Percentiles rank a stretch among this genome's conserved stretches.
These are phyloP conservation scores for Solanum hybrid DNA, from an alignment of 305 asterid genomes.

Conservation along the genomic window DNA sequence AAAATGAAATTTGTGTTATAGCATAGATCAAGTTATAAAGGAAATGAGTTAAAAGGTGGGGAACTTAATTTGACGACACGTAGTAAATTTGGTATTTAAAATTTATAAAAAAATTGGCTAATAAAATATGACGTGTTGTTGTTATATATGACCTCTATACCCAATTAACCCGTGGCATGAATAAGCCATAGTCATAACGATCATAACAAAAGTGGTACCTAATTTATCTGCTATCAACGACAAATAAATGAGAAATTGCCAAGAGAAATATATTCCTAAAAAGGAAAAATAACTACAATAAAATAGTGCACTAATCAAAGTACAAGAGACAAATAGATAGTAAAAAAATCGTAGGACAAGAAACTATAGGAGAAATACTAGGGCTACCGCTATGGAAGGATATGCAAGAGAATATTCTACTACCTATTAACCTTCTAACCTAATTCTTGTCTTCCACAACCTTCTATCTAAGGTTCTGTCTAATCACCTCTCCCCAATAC, in stretches of 20 bases:
- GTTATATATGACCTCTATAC: background rate
- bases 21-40: background rate
- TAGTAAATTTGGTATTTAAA: background rate
- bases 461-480: background rate
- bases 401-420: background rate
- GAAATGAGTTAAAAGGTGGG: background rate
- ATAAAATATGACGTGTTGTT: background rate
- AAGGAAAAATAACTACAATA: background rate
- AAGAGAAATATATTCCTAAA: background rate
- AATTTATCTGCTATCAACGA: background rate
- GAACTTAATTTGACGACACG: background rate
- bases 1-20: background rate
- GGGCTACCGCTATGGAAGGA: background rate
- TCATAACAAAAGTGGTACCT: background rate
- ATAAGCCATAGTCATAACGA: background rate
- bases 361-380: background rate
- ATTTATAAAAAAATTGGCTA: background rate
- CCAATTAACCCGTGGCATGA: background rate
- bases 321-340: too few relatives aligned
- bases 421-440: background rate
- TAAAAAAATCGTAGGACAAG: too few relatives aligned
- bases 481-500: background rate
- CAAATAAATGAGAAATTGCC: background rate
- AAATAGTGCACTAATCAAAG: background rate
- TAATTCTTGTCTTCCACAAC: background rate